Percentiles rank a stretch among this genome's conserved stretches.
These are phyloP conservation scores for Aspergillus sp. DNA, from an alignment of 2,329 filamentous ascomycete species.

Conservation along the genomic window DNA sequence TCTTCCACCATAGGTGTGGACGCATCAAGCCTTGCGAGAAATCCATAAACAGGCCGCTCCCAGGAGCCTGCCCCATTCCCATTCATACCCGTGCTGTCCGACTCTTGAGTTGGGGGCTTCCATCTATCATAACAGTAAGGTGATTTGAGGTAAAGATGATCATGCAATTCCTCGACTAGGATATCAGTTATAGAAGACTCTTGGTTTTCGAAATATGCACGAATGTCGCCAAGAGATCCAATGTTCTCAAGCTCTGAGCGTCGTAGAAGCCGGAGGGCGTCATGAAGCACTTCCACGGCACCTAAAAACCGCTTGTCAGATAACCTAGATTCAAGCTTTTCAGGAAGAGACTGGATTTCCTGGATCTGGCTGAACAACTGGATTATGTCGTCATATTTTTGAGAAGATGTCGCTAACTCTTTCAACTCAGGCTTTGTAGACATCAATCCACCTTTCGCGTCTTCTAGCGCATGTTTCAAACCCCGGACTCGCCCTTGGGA, in stretches of 20 bases:
- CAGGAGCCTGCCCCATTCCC: conserved; percentile 41
- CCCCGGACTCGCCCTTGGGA: conserved; percentile 82
- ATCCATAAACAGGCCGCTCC: conserved; percentile 57
- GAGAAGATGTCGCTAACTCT: conserved; percentile 81
- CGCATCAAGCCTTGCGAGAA: conserved; percentile 58
- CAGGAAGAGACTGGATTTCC: conserved; percentile 82
- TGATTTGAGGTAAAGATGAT: conserved; percentile 95
- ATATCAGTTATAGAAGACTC: conserved; percentile 92
- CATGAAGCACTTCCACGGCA: conserved; percentile 88
- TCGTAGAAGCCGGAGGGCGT: conserved; percentile 77
- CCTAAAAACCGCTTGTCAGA: conserved; percentile 94
- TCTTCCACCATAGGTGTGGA: conserved; percentile 71
- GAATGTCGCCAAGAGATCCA: conserved; percentile 80
- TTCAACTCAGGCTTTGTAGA: conserved; percentile 87
- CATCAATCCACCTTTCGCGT: conserved; percentile 77
- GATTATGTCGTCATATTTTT: conserved; percentile 86
- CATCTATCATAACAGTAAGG: conserved; percentile 96
- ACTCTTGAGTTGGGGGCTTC: conserved; percentile 65
- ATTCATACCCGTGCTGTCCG: conserved; percentile 28
- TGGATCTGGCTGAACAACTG: conserved; percentile 82
- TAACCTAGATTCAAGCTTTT: conserved; percentile 89
- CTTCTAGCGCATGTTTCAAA: conserved; percentile 78
- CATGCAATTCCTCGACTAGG: conserved; percentile 93
- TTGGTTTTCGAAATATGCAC: conserved; percentile 87
- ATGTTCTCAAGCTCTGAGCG: conserved; percentile 90